Evolutionary conservation across 164 flowering plant genomes (phyloP).

Genomic region (Umbilicus rupestris): DNA sequence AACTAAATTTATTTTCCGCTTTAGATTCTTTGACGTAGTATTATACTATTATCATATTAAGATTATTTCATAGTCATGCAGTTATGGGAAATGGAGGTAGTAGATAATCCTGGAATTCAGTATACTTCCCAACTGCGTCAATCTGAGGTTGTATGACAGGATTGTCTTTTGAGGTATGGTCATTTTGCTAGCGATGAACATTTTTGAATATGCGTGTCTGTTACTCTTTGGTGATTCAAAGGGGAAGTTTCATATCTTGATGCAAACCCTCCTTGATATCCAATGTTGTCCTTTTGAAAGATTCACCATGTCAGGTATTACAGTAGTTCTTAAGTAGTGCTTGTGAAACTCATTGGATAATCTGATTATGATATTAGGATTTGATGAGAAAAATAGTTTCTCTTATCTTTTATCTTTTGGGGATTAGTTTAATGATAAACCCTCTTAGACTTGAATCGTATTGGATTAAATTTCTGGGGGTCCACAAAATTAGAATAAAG

Average conservation of each 20-base stretch:
- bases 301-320: not conserved
- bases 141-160: not conserved
- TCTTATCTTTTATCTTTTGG: not conserved
- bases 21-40: not conserved
- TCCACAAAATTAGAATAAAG: slow-evolving; percentile 5
- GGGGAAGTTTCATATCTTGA: not conserved
- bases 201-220: not conserved
- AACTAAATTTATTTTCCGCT: not conserved
- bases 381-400: not conserved
- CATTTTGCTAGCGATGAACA: not conserved
- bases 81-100: not conserved
- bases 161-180: not conserved
- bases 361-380: not conserved
- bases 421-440: not conserved
- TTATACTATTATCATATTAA: not conserved
- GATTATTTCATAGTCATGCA: not conserved
- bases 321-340: not conserved
- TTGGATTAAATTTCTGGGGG: not conserved
- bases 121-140: not conserved
- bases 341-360: not conserved
- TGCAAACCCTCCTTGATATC: slow-evolving; percentile 3
- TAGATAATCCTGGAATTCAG: too few species aligned
- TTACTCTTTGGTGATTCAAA: not conserved
- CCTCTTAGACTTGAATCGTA: not conserved
- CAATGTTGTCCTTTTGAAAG: slow-evolving; percentile 3